Evolutionary conservation across 2,329 filamentous ascomycete genomes (phyloP), one percentile per base, ranked within the genome.

Genomic region (Scorias spongiosa): DNA sequence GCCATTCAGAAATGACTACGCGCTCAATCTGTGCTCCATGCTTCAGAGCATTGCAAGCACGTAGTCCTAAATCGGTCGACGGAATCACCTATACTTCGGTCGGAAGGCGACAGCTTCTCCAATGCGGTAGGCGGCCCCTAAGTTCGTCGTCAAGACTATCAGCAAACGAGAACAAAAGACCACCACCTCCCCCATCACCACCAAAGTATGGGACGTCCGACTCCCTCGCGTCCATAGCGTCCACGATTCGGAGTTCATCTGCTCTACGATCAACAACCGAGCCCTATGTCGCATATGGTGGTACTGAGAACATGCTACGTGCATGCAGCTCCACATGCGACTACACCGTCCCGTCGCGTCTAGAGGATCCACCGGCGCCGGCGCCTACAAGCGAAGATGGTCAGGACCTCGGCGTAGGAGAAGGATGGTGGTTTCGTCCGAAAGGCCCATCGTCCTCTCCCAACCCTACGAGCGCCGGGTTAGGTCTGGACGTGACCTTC

Each of bases 401-500:
- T 8, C 84, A 93, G 61, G 85, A 96, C 62, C 62, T 96, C 41
- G 88, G 89, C 12, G 69, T 76, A 18, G 80, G 80, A 2, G 70
- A 72, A 18, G 79, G 81, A 10, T 81, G 80, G 70, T 95, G 89
- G 89, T 85, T 93, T 61, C 70, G 79, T 55, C 44, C 73, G 63
- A 47, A 54, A 37, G 38, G 39, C 4, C 36, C 47, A 8, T 12
- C 32, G 32, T 36, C 32, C 7, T 29, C 14, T 7, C 29, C 28
- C 10, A 20, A 20, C 32, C 34, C 15, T 15, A 20, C 18, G 10
- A n/a, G 15, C 12, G 50, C 50, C 9, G 54, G 55, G 1, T 76
- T 94, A 50, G 76, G 76, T 20, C 76, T 98, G 14, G 72, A 75
- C 29, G 84, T 87, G 1, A 96, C 87, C 0, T 98, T 98, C 64